Base-by-base conservation (phyloP, 2,329 filamentous ascomycete genomes). In the Rachicladosporium sp. region DNA sequence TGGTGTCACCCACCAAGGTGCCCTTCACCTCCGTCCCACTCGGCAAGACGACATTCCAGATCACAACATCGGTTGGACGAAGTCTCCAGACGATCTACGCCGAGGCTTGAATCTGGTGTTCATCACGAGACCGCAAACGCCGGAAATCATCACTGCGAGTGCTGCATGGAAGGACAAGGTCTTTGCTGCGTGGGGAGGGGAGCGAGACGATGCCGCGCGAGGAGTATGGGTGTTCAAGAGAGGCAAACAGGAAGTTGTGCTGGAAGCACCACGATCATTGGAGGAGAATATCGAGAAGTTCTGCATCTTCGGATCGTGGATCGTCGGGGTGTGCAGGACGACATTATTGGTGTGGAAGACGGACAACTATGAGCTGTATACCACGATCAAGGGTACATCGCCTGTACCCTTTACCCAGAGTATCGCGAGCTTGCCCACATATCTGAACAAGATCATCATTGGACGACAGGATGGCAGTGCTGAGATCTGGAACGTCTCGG, bases 401-500 rank as follows among this genome's bases (percentile, higher is more conserved):
- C 69, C 73, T 43, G 66, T 73, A 1, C 64, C 70, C 1, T 76
- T 95, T 42, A 86, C 82, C 0, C 83, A 83, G 15, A 78, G 80
- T 36, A 73, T 94, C 50, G 82, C 78, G 57, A 93, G 76, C 53
- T 86, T 96, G 80, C 88, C 89, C 1, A 96, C 91, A 0, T 93
- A 87, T 60, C 64, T 98, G 44, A 98, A 98, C 69, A 98, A 98
- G 63, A 75, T 98, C 33, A 86, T 96, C 48, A 82, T 86, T 2
- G 93, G 86, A 7, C 79, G 86, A 52, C 75, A 74, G 46, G 87
- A 98, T 58, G 91, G 91, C 5, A 82, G 79, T 60, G 80, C 95
- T 6, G 91, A 98, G 56, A 93, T 98, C 37, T 98, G 91, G 89
- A 98, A 98, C 56, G 69, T 98, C 44, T 93, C 82, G 57, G 94